Conservation (phyloP, 768 basidiomycete species). For the Exidia glandulosa region DNA sequence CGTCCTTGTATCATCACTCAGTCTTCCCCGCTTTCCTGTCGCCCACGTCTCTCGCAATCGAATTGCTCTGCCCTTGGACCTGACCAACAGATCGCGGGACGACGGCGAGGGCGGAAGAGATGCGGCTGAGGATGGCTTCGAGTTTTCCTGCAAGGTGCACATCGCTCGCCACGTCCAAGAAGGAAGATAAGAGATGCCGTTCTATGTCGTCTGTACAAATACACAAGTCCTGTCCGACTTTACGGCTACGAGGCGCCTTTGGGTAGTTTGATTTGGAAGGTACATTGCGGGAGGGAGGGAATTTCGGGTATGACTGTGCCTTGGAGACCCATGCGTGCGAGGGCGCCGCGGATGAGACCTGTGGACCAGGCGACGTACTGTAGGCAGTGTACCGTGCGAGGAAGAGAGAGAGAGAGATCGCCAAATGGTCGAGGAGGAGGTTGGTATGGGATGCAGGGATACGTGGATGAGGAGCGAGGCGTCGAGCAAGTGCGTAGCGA, state of each 20-base stretch:
- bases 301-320: slow-evolving; percentile 72
- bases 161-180: too few species aligned
- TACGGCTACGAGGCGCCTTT: slow-evolving; percentile 32
- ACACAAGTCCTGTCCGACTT: background rate
- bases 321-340: slow-evolving; percentile 66
- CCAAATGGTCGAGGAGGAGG: background rate
- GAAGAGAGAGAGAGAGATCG: background rate
- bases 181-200: too few species aligned
- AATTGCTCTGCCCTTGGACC: too few species aligned
- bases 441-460: background rate
- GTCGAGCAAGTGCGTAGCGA: too few species aligned
- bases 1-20: too few species aligned
- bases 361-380: slow-evolving; percentile 77
- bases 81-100: too few species aligned
- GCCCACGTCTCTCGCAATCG: too few species aligned
- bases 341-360: slow-evolving; percentile 75
- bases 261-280: slow-evolving; percentile 72
- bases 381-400: background rate
- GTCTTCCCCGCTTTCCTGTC: too few species aligned
- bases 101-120: too few species aligned
- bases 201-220: too few species aligned
- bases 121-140: too few species aligned
- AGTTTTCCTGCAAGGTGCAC: too few species aligned
- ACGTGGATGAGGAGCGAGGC: background rate
- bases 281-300: slow-evolving; percentile 81